phyloP scores from a whole-genome alignment of 306 rosid species.

The Medicago lupulina region DNA sequence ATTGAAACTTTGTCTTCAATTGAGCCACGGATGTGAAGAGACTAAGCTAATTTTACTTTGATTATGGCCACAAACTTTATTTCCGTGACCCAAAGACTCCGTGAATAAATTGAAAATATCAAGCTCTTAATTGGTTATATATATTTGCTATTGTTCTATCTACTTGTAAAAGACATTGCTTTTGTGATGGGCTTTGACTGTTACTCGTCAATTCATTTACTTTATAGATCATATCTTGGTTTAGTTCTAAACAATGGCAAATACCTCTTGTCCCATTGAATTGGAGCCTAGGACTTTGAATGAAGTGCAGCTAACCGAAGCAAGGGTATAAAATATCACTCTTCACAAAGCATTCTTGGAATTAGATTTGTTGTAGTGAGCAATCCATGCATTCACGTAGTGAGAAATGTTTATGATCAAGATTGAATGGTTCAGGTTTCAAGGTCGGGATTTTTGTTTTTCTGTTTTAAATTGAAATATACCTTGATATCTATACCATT shows the following conservation, averaged over 20 bases:
- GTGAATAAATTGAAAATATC: conserved; percentile 49
- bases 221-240: conserved; percentile 20
- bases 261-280: conserved; percentile 69
- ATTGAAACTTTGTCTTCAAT: conserved; percentile 28
- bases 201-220: conserved; percentile 33
- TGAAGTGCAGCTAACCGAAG: conserved; percentile 63
- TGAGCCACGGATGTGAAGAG: conserved; percentile 39
- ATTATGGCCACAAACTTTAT: conserved; percentile 42
- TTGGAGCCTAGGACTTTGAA: conserved; percentile 79
- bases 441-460: no score
- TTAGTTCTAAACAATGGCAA: conserved; percentile 52
- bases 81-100: conserved; percentile 40
- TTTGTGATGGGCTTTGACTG: conserved; percentile 39
- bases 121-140: conserved; percentile 18
- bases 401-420: no score
- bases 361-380: no score
- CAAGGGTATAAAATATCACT: conserved; percentile 59
- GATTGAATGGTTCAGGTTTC: no score
- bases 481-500: no score
- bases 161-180: conserved; percentile 7
- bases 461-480: no score
- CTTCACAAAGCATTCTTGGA: not conserved
- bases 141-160: not conserved
- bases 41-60: conserved; percentile 15
- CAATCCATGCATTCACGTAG: no score